These are phyloP conservation scores for Dioscorea dumetorum DNA, from an alignment of 106 monocot species.

Conservation along the genomic window DNA sequence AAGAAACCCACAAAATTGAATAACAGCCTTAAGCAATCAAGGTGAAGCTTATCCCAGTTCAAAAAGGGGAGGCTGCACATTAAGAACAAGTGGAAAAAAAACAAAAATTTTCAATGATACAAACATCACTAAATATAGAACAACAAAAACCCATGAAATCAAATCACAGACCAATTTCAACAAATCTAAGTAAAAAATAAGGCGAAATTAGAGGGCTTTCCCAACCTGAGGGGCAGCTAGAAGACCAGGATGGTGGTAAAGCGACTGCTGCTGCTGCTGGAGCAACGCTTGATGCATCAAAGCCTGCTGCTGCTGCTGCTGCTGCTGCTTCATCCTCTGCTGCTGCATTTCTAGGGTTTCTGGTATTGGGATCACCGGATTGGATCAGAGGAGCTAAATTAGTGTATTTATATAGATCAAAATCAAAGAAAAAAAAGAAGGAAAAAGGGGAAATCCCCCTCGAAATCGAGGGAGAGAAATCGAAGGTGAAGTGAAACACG, in stretches of 20 bases:
- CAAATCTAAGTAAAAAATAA: neutral
- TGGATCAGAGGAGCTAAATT: neutral
- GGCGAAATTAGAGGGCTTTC: neutral
- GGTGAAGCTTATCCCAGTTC: too few relatives aligned
- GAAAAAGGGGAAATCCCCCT: neutral
- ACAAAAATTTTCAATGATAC: neutral
- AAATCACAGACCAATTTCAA: neutral
- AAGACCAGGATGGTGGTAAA: constrained; percentile 21
- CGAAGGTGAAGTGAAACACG: neutral
- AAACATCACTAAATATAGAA: neutral
- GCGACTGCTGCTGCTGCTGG: constrained; percentile 18
- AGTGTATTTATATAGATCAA: neutral
- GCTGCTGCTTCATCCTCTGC: constrained; percentile 13
- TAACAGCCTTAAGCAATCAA: too few relatives aligned
- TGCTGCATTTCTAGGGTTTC: constrained; percentile 2
- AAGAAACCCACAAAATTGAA: too few relatives aligned
- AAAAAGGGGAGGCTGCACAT: too few relatives aligned
- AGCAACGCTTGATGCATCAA: constrained; percentile 15
- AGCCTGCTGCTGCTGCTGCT: constrained; percentile 17
- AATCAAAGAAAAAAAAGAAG: neutral
- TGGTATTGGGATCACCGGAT: neutral
- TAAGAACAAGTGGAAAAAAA: neutral
- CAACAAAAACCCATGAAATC: neutral
- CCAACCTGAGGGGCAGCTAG: constrained; percentile 21
- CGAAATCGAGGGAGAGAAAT: neutral